Conservation (phyloP, 768 basidiomycete genomes). For the Pisolithus tinctorius region DNA sequence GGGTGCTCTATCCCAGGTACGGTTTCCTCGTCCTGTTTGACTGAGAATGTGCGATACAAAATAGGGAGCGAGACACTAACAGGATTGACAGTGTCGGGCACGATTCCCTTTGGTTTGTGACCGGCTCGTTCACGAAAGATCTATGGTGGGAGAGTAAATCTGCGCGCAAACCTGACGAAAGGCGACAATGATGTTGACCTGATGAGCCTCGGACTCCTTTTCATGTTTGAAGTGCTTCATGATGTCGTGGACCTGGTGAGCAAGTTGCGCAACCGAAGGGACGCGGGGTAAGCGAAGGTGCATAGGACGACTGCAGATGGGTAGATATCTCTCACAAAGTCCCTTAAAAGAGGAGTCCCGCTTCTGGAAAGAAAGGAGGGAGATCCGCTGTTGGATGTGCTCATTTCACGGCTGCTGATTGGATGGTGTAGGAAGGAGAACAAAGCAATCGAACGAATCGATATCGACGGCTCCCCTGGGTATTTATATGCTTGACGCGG, state of each 20-base stretch:
- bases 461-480: neutral
- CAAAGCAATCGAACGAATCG: neutral
- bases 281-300: constrained; percentile 25
- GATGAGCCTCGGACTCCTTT: constrained; percentile 84
- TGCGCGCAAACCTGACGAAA: neutral
- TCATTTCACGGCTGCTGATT: constrained; percentile 10
- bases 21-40: constrained; percentile 71
- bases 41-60: neutral
- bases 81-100: constrained; percentile 68
- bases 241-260: constrained; percentile 58
- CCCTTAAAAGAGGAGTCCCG: constrained; percentile 36
- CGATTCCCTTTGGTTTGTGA: constrained; percentile 55
- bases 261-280: constrained; percentile 27
- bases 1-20: constrained; percentile 85
- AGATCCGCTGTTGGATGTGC: constrained; percentile 19
- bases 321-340: constrained; percentile 28
- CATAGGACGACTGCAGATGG: constrained; percentile 7
- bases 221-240: constrained; percentile 68
- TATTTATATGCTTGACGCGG: constrained; percentile 15
- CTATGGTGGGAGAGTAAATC: constrained; percentile 29
- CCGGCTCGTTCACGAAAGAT: constrained; percentile 71
- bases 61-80: constrained; percentile 29
- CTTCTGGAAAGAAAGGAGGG: constrained; percentile 31
- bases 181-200: constrained; percentile 34
- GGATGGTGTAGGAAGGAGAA: constrained; percentile 12